phyloP scores from a whole-genome alignment of 2,329 filamentous ascomycete genomes.

The Scedosporium boydii region DNA sequence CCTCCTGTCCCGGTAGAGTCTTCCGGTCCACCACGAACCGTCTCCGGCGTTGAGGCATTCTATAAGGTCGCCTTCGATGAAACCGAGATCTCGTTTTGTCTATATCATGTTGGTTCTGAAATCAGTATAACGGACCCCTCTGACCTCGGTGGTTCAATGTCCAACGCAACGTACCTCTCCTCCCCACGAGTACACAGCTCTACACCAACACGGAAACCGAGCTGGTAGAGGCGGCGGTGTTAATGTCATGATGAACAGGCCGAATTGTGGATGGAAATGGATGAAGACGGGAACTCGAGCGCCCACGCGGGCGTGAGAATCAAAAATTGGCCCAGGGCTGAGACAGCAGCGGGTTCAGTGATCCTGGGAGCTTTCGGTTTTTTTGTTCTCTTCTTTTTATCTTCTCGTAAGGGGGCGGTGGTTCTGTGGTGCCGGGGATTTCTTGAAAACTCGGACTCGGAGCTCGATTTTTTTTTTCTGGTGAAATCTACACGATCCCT shows the following conservation, averaged over 20 bases:
- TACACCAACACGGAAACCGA: slow-evolving; percentile 83
- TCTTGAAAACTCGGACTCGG: no score
- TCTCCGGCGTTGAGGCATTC: slow-evolving; percentile 97
- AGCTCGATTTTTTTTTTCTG: no score
- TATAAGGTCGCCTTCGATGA: slow-evolving; percentile 95
- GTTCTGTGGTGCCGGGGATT: no score
- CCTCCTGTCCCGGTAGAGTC: slow-evolving; percentile 78
- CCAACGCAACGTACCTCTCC: slow-evolving; percentile 56
- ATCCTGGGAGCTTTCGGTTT: no score
- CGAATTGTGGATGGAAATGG: neutral
- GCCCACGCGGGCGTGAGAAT: neutral
- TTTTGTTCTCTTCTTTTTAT: no score
- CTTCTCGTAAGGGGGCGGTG: no score
- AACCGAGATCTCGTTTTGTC: slow-evolving; percentile 89
- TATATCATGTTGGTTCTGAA: slow-evolving; percentile 19
- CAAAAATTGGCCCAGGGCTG: neutral
- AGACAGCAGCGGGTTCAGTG: no score
- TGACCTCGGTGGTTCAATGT: neutral
- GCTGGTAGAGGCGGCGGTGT: slow-evolving; percentile 56
- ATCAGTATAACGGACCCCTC: neutral
- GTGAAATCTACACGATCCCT: no score
- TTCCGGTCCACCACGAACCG: slow-evolving; percentile 96
- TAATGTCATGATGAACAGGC: slow-evolving; percentile 29
- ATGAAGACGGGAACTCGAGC: neutral
- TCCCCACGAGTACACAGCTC: slow-evolving; percentile 87